Percentiles rank a stretch among this genome's conserved stretches.
Evolutionary conservation across 257 asterid species (phyloP).

Genomic region (Ajuga chamaepitys): DNA sequence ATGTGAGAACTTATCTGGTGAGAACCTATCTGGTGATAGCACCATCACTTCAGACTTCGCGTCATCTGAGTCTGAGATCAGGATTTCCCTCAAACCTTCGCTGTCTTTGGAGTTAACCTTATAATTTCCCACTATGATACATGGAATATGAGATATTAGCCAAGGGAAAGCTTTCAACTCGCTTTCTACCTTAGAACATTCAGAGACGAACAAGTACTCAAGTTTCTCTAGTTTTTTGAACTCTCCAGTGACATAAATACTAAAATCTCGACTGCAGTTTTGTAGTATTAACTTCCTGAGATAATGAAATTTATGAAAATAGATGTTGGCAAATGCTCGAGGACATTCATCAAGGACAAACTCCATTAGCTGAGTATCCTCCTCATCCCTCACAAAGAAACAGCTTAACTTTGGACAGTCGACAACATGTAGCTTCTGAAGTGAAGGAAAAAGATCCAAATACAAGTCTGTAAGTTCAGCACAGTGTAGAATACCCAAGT

Average conservation of each 20-base stretch:
- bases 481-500: slow-evolving; percentile 9
- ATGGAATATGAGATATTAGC: slow-evolving; percentile 3
- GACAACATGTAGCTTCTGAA: slow-evolving; percentile 7
- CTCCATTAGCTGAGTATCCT: background rate
- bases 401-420: background rate
- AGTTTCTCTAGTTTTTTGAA: background rate
- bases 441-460: background rate
- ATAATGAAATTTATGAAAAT: background rate
- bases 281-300: background rate
- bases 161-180: background rate
- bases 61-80: background rate
- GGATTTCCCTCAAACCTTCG: background rate
- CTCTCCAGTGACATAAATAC: background rate
- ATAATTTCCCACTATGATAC: background rate
- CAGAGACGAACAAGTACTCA: slow-evolving; percentile 3
- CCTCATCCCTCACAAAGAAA: background rate
- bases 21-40: background rate
- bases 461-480: background rate
- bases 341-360: slow-evolving; percentile 12
- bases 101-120: background rate
- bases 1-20: background rate
- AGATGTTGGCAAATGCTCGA: background rate
- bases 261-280: background rate
- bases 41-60: background rate
- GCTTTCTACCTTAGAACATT: background rate